These are phyloP conservation scores for Tarenaya hassleriana DNA, from an alignment of 345 rosid genomes.

Conservation along the genomic window DNA sequence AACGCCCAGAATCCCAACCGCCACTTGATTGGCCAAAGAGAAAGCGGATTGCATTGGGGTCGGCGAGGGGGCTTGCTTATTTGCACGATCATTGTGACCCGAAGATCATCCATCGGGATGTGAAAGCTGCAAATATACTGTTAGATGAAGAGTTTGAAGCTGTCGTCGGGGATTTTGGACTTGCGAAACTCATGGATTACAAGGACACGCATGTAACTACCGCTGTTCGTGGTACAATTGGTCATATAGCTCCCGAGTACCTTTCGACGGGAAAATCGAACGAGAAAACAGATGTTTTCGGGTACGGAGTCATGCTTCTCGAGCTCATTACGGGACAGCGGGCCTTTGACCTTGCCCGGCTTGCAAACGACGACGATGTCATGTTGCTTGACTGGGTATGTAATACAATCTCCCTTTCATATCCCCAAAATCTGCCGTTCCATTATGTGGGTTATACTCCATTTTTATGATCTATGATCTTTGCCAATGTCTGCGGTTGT, in stretches of 20 bases:
- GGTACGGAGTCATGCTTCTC: conserved; percentile 91
- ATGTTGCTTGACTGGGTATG: conserved; percentile 95
- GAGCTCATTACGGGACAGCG: conserved; percentile 92
- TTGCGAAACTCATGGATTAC: conserved; percentile 92
- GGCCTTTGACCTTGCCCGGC: conserved; percentile 86
- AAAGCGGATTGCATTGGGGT: conserved; percentile 91
- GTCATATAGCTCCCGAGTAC: conserved; percentile 97
- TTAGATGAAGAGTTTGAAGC: conserved; percentile 92
- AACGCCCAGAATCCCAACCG: conserved; percentile 36
- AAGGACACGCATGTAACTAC: conserved; percentile 97
- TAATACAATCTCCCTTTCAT: not conserved
- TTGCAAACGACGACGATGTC: conserved; percentile 91
- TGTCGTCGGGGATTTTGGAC: conserved; percentile 93
- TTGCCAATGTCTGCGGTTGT: conserved; percentile 1
- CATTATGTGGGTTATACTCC: not conserved
- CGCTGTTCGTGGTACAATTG: conserved; percentile 94
- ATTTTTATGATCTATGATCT: conserved; percentile 3
- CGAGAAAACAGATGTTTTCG: conserved; percentile 95
- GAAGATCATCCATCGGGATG: conserved; percentile 94
- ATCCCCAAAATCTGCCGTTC: no score
- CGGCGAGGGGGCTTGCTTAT: conserved; percentile 83
- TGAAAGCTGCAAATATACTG: conserved; percentile 95
- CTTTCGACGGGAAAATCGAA: conserved; percentile 97
- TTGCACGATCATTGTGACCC: conserved; percentile 98
- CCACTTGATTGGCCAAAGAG: conserved; percentile 88